Conservation (phyloP, 2,329 filamentous ascomycete species). For the Atkinsonella hypoxylon region DNA sequence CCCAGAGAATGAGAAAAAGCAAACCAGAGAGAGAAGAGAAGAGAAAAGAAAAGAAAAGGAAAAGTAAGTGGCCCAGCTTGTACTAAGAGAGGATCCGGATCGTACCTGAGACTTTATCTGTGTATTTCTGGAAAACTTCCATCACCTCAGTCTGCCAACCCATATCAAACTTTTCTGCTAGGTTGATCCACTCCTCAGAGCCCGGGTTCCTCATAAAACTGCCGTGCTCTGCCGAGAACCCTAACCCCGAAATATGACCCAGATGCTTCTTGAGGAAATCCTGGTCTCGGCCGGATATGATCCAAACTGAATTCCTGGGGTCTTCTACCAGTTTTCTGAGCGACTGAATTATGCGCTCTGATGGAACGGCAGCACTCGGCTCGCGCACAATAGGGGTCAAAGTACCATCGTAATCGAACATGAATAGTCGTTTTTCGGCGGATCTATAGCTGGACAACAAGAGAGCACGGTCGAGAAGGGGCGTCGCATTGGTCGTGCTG, state of each 20-base stretch:
- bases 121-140: slow-evolving; percentile 76
- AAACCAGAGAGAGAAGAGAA: neutral
- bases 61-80: neutral
- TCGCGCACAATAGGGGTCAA: slow-evolving; percentile 91
- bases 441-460: slow-evolving; percentile 63
- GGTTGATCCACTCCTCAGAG: slow-evolving; percentile 70
- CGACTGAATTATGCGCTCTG: slow-evolving; percentile 67
- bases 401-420: slow-evolving; percentile 98
- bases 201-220: slow-evolving; percentile 84
- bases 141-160: slow-evolving; percentile 81
- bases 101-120: slow-evolving; percentile 71
- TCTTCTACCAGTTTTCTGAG: slow-evolving; percentile 71
- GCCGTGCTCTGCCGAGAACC: slow-evolving; percentile 94
- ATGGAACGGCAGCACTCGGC: slow-evolving; percentile 78
- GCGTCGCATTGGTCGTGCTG: slow-evolving; percentile 64
- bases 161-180: slow-evolving; percentile 82
- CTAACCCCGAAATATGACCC: slow-evolving; percentile 78
- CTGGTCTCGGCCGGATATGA: slow-evolving; percentile 91
- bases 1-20: too few species aligned
- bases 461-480: slow-evolving; percentile 63
- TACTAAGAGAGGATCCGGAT: neutral
- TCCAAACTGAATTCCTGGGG: slow-evolving; percentile 84
- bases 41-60: neutral
- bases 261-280: slow-evolving; percentile 83
- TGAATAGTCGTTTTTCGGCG: slow-evolving; percentile 73